Evolutionary conservation across 2,329 filamentous ascomycete genomes (phyloP), one percentile per base, ranked within the genome.

Genomic region (Botryosphaeria agaves): DNA sequence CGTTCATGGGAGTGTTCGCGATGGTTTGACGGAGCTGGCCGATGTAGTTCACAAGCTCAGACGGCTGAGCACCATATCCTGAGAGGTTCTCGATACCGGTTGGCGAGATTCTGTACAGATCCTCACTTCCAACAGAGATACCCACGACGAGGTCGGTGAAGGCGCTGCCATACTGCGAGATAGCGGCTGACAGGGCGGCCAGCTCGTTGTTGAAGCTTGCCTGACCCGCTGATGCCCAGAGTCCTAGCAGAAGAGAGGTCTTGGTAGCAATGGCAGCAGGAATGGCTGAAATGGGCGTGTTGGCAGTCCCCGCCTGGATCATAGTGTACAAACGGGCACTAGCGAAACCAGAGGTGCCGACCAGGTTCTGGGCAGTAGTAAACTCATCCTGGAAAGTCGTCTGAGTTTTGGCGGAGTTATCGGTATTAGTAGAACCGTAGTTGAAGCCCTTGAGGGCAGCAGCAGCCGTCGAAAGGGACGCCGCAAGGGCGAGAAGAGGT

Each of bases 81-180:
- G 72, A 69, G 1, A 69, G 55, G 45, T 72, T 71, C 36, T 72
- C 63, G 36, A 76, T 66, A 33, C 79, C 81, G 7, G 65, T 75
- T n/a, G 69, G 66, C 0, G 80, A 80, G 53, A 66, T 18, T 7
- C 40, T 41, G 46, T 63, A 64, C 14, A 62, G 66, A 51, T 93
- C 84, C 63, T 93, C 84, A 40, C 69, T 79, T 37, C 84, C 84
- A 31, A 92, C 72, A 0, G 81, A 85, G 55, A 92, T 87, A 51
- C 81, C 84, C 33, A 72, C 76, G 26, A 92, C 72, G 12, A 78
- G 59, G 33, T 64, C 59, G 23, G 66, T 65, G 43, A 91, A 72
- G 28, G 64, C 57, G 7, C 58, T 54, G 34, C 80, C 81, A 49
- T 83, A 84, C 45, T 72, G 61, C 29, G 54, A 40, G 39, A 85